Conservation (phyloP, 83 land plant species). For the Picea abies region DNA sequence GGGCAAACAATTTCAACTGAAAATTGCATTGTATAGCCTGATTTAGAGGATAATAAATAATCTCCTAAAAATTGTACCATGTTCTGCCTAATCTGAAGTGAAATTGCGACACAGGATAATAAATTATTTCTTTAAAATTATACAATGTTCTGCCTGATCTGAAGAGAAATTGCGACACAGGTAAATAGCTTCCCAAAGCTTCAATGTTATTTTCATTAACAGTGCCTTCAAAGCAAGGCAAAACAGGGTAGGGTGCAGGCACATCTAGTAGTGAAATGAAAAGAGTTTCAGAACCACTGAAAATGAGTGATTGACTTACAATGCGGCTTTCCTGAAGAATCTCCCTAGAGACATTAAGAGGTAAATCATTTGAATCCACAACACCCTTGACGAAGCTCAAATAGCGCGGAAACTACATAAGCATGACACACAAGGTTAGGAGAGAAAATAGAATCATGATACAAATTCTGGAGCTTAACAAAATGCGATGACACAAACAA, state of each 20-base stretch:
- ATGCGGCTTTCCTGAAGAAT: slow-evolving; percentile 97
- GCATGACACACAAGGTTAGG: no score
- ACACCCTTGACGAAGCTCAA: slow-evolving; percentile 93
- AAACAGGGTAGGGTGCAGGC: no score
- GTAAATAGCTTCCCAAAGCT: neutral
- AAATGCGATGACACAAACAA: no score
- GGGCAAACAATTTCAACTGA: neutral
- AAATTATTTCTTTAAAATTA: neutral
- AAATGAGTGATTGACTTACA: slow-evolving; percentile 45
- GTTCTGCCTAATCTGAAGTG: neutral
- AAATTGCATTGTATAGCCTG: neutral
- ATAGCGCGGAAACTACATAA: slow-evolving; percentile 83
- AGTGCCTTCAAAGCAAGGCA: neutral
- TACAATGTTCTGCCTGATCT: no score
- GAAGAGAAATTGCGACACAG: no score
- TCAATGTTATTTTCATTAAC: neutral
- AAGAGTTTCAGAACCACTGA: no score
- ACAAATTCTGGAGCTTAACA: no score
- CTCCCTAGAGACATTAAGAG: slow-evolving; percentile 96
- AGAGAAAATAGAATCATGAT: no score
- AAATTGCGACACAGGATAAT: neutral
- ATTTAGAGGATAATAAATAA: neutral
- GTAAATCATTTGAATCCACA: slow-evolving; percentile 96
- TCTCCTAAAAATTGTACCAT: neutral
- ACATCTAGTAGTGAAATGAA: no score